Evolutionary conservation across 176 grass and related monocot species (phyloP), one percentile per base, ranked within the genome.

Genomic region (Olyra latifolia): DNA sequence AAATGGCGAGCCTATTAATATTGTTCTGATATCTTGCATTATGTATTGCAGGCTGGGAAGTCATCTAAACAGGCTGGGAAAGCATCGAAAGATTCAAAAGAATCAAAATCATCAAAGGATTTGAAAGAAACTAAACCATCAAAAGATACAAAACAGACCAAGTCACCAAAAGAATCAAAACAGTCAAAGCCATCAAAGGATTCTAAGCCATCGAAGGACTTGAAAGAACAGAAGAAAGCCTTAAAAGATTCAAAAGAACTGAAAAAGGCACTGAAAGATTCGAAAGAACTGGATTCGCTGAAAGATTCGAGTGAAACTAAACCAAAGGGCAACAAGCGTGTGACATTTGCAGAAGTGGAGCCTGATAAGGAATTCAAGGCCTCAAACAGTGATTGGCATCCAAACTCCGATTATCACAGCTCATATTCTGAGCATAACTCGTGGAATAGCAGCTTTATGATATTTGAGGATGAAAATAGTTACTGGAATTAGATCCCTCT

Each of bases 381-480:
- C 16, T 81, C 57, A 4, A 84, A 69, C 43, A 84, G 76, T 12
- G 50, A 83, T 8, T 83, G 82, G 76, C 87, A 77, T 68, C n/a
- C 67, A 12, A 38, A 72, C 14, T 80, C 61, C 0, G 75, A 92
- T 62, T 76, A 69, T 70, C 55, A 63, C 5, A 58, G 56, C 1
- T 0, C 14, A 47, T 74, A 76, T n/a, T 46, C 74, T 6, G 85
- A 88, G 19, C 89, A 78, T 12, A 76, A 62, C 38, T 62, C 82
- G 8, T 93, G 84, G 85, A 67, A 59, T 6, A 88, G 40, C 73
- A 72, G 80, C 38, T 90, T 93, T 71, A 90, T 83, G 78, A 83
- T 90, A 30, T 88, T 93, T 13, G 78, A 86, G 67, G 91, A 83
- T 35, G 85, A 91, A 64, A 84, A 84, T 67, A 72, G 20, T 62